Percentiles rank a stretch among this genome's conserved stretches.
phyloP scores from a whole-genome alignment of 2,329 filamentous ascomycete genomes.

The Alternaria arbusti region DNA sequence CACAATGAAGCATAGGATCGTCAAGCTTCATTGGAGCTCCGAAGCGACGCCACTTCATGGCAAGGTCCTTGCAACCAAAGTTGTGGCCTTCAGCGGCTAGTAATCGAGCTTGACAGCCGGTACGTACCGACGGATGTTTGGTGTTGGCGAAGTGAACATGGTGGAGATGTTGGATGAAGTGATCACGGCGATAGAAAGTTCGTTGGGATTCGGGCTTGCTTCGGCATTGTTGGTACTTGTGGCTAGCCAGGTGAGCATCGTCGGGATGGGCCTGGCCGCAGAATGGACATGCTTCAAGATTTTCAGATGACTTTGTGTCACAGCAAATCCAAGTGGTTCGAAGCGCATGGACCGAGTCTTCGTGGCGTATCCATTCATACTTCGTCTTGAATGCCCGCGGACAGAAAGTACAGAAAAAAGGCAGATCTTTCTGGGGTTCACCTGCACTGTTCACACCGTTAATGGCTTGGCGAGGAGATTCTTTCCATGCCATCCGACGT shows the following conservation, averaged over 20 bases:
- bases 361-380: constrained; percentile 48
- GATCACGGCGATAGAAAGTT: constrained; percentile 47
- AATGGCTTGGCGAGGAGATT: constrained; percentile 36
- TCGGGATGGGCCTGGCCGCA: constrained; percentile 41
- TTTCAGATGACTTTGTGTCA: constrained; percentile 28
- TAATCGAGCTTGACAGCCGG: constrained; percentile 42
- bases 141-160: constrained; percentile 44
- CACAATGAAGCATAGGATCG: constrained; percentile 46
- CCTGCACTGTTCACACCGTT: constrained; percentile 41
- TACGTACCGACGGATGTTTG: constrained; percentile 41
- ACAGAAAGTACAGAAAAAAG: constrained; percentile 48
- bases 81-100: constrained; percentile 37
- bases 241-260: constrained; percentile 42
- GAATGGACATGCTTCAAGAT: constrained; percentile 40
- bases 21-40: constrained; percentile 44
- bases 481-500: constrained; percentile 44
- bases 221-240: constrained; percentile 45
- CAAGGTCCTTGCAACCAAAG: constrained; percentile 46
- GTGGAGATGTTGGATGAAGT: constrained; percentile 45
- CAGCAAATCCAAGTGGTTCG: constrained; percentile 49
- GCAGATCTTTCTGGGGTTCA: constrained; percentile 37
- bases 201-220: constrained; percentile 44
- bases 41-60: constrained; percentile 44
- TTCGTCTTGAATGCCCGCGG: constrained; percentile 46
- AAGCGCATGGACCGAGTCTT: constrained; percentile 47